Evolutionary conservation across 441 rosid genomes (phyloP).

Genomic region (Pelargonium myrrhifolium): DNA sequence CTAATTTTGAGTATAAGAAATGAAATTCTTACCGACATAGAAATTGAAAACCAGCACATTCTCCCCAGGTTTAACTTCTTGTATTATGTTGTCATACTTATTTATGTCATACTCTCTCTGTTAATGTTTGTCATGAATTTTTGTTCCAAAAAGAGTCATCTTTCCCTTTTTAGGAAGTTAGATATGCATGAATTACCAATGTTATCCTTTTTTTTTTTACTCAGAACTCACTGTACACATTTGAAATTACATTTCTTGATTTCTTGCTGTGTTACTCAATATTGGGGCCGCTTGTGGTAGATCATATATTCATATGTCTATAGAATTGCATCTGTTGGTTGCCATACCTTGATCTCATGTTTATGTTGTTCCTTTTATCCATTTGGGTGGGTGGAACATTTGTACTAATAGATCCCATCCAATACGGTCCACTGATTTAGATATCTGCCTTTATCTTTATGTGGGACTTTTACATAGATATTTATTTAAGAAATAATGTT

Average conservation of each 20-base stretch:
- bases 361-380: not conserved
- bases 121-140: not conserved
- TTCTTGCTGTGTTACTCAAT: not conserved
- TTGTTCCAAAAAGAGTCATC: conserved; percentile 3
- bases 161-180: too few species aligned
- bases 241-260: not conserved
- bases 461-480: not conserved
- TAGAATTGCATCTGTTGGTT: not conserved
- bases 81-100: conserved; percentile 18
- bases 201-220: not conserved
- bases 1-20: conserved; percentile 68
- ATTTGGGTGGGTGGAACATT: not conserved
- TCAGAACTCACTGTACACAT: not conserved
- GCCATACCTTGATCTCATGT: not conserved
- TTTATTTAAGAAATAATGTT: not conserved
- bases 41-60: conserved; percentile 77
- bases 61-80: conserved; percentile 58
- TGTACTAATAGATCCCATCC: not conserved
- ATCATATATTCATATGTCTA: conserved; percentile 2
- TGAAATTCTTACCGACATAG: conserved; percentile 80
- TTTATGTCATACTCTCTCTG: conserved; percentile 1
- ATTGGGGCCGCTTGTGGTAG: not conserved
- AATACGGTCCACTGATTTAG: not conserved
- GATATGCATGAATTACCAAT: too few species aligned
- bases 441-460: not conserved